Evolutionary conservation across 1,139 yeast species (phyloP).

Genomic region (Candida frijolesensis): DNA sequence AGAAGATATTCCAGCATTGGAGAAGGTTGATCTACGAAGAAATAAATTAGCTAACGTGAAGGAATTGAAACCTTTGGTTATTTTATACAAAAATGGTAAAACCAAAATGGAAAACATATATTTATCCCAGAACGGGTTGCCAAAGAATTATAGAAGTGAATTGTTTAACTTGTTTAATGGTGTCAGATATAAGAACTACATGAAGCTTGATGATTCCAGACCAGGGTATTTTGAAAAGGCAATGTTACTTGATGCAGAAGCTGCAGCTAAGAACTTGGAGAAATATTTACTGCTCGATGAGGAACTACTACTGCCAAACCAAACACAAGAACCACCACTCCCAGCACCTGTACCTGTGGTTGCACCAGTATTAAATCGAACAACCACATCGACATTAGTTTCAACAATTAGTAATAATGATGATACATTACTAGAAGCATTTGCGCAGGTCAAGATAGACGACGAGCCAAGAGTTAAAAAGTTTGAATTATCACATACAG

Average conservation of each 20-base stretch:
- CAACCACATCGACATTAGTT: not conserved
- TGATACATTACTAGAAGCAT: not conserved
- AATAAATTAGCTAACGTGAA: conserved; percentile 39
- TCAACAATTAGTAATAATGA: not conserved
- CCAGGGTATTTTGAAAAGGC: conserved; percentile 69
- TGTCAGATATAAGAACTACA: conserved; percentile 46
- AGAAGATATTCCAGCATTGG: conserved; percentile 47
- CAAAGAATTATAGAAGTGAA: conserved; percentile 53
- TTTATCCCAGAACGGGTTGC: conserved; percentile 48
- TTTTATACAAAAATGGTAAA: conserved; percentile 36
- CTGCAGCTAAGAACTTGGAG: conserved; percentile 45
- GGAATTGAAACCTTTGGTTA: conserved; percentile 39
- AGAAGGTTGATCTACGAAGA: conserved; percentile 60
- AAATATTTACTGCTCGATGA: conserved; percentile 29
- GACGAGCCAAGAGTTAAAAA: conserved; percentile 13
- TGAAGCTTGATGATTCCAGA: conserved; percentile 61
- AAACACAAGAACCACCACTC: conserved; percentile 2
- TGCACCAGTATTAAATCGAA: not conserved
- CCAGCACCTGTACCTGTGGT: not conserved
- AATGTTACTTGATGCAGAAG: conserved; percentile 51
- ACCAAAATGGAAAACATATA: conserved; percentile 35
- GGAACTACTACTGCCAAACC: not conserved
- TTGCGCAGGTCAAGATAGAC: not conserved
- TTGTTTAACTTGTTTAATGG: conserved; percentile 58
- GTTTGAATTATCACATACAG: conserved; percentile 25